Evolutionary conservation across 495 filamentous ascomycete genomes (phyloP), one percentile per base, ranked within the genome.

Genomic region (Hypoxylon intermedium): DNA sequence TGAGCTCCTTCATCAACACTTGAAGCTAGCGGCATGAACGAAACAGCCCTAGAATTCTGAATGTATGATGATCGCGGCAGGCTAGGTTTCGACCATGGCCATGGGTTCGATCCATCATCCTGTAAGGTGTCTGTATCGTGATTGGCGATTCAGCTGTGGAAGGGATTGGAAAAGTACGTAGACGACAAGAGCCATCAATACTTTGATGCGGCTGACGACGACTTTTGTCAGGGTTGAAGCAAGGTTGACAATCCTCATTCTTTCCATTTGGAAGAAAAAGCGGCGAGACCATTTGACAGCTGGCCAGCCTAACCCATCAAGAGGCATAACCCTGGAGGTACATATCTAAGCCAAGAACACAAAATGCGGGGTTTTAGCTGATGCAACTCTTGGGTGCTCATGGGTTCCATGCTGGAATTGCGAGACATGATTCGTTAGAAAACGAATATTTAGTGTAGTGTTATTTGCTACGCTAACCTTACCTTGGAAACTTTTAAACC

Each of bases 311-410:
- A 33, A 47, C 26, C 26, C n/a, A n/a, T n/a, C n/a, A n/a, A n/a
- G n/a, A n/a, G n/a, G n/a, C n/a, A n/a, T n/a, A n/a, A n/a, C n/a
- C n/a, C n/a, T n/a, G n/a, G 21, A 45, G 28, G 15, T 18, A 46
- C 31, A 20, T 52, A 59, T 40, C 19, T 38, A 46, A 46, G 61
- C 61, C 53, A 65, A 65, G 61, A 50, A 12, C n/a, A 20, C 43
- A 42, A 28, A 64, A 65, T 60, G 61, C 61, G 61, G 61, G 61
- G 61, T 56, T 65, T 65, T 65, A 60, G 55, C 42, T 44, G 37
- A 50, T 55, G 26, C 44, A 24, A 52, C 30, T 9, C 21, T 26
- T 21, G 33, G 12, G 26, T 46, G 26, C 18, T 11, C 11, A n/a
- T 46, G 2, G 24, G 43, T 5, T 2, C 12, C 5, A 30, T 30